These are phyloP conservation scores for Lojkania enalia DNA, from an alignment of 2,329 filamentous ascomycete species.

Conservation along the genomic window DNA sequence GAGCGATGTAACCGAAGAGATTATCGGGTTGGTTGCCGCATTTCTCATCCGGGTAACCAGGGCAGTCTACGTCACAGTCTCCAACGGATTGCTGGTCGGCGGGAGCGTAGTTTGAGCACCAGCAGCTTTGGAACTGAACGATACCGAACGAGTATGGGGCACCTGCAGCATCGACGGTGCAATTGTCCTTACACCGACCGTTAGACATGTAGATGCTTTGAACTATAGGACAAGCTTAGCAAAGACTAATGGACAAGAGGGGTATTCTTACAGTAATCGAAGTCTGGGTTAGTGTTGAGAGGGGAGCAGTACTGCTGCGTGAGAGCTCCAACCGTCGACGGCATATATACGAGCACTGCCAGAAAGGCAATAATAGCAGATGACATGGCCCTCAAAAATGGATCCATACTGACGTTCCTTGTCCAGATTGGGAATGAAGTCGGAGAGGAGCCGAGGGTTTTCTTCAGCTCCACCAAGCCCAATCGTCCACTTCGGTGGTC, in stretches of 20 bases:
- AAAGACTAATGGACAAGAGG: not conserved
- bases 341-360: conserved; percentile 16
- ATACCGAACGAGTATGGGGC: conserved; percentile 74
- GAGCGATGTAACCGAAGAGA: conserved; percentile 67
- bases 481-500: not conserved
- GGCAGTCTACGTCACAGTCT: conserved; percentile 64
- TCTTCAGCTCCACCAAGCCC: conserved; percentile 12
- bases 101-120: conserved; percentile 74
- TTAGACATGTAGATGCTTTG: conserved; percentile 62
- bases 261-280: conserved; percentile 37
- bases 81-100: conserved; percentile 39
- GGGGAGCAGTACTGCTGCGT: conserved; percentile 49
- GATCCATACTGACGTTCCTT: conserved; percentile 24
- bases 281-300: conserved; percentile 46
- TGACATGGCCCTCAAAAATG: conserved; percentile 10
- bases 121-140: conserved; percentile 67
- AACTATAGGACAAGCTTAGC: conserved; percentile 19
- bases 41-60: conserved; percentile 67
- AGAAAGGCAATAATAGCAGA: conserved; percentile 25
- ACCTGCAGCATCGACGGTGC: conserved; percentile 48
- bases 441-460: conserved; percentile 1
- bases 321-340: conserved; percentile 19
- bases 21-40: conserved; percentile 62
- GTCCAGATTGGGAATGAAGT: not conserved
- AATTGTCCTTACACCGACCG: conserved; percentile 67